Evolutionary conservation across 345 rosid genomes (phyloP), one percentile per base, ranked within the genome.

Genomic region (Reutealis trisperma): DNA sequence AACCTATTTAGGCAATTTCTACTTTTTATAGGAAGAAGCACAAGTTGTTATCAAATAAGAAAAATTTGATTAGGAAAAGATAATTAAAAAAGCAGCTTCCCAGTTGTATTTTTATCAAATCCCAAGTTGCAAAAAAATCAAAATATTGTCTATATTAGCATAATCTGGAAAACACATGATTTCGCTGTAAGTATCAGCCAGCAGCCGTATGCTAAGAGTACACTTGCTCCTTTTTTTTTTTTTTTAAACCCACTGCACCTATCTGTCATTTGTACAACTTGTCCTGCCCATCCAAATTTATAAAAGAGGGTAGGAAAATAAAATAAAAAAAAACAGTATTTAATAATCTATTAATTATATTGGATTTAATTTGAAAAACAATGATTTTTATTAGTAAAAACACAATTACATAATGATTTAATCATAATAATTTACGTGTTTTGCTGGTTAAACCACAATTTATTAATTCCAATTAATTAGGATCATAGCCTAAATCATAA

Each of bases 161-260:
- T 22, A n/a, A 18, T 58, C 22, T 58, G 51, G 51, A 5, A 19
- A 58, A 58, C 9, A 34, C 37, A 34, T 34, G 37, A 2, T 34
- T 34, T 34, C 37, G 3, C 1, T 34, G 37, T 5, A 37, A 37
- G 5, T 37, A 37, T 37, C 5, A 37, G 41, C 41, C 41, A 37
- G 6, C 41, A 37, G 41, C 41, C 5, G n/a, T n/a, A n/a, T n/a
- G n/a, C n/a, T n/a, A 60, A 24, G 15, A 60, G 11, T 21, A 45
- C 82, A 63, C 72, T 80, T 71, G 42, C 30, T 12, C 84, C 63
- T 79, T 75, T 32, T n/a, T 15, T 22, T 1, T 42, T 27, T 27
- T 27, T 27, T 27, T 0, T 0, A 27, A 27, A 27, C 30, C 30
- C 30, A 27, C 1, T 21, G 51, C 0, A 49, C 16, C 57, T 25